Evolutionary conservation across 2,329 filamentous ascomycete genomes (phyloP), one percentile per base, ranked within the genome.

Genomic region (Lachnellula occidentalis): DNA sequence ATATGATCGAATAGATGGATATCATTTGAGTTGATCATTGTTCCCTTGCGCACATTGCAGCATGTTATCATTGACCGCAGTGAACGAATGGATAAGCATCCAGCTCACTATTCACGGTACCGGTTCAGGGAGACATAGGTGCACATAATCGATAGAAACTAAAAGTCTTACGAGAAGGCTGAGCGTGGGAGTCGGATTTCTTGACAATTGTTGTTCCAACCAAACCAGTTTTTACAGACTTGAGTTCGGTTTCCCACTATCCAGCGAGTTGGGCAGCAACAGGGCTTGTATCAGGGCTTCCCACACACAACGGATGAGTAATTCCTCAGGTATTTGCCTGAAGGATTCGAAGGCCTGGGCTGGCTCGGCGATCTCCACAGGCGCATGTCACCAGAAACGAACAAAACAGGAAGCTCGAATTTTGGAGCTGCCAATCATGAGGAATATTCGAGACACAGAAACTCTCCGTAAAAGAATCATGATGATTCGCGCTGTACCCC

Each of bases 401-500:
- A 39, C 9, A 19, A 48, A 48, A 48, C 22, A 48, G 45, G 45
- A n/a, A 34, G 34, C 27, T 48, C 7, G 24, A 47, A 6, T 19
- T 12, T 7, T 47, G 36, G 14, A 5, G 22, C 41, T 54, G 31
- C 52, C 46, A 54, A 50, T 54, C 15, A 54, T 27, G 27, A 27
- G 27, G 34, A 54, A 54, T 39, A 36, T 54, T 54, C 43, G 14
- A 15, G 39, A 36, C 31, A 34, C n/a, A 42, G 50, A 42, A 46
- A 34, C 24, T 49, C 27, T 21, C 41, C 31, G 19, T 11, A 45
- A 22, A 48, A 46, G 47, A 46, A 48, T 22, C 8, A 39, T 39
- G 36, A 39, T 17, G 36, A 39, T 39, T 39, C n/a, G 14, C 36
- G 36, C 36, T 15, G 36, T 39, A 39, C 36, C 36, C 36, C 36